phyloP scores from a whole-genome alignment of 1,284 basidiomycete species.

The Cystobasidium sp. region DNA sequence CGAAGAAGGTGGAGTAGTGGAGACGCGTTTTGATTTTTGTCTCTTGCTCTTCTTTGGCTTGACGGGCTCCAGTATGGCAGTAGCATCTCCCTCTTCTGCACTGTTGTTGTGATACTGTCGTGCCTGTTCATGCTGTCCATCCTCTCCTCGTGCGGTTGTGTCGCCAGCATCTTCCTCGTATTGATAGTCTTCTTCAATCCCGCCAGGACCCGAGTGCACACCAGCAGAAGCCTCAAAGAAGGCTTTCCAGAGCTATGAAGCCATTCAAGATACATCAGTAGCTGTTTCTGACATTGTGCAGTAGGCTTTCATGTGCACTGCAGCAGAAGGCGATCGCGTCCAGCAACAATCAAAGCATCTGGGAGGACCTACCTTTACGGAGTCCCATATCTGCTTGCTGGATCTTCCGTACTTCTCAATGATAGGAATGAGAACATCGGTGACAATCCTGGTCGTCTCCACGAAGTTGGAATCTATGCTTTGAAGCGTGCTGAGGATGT shows the following conservation, averaged over 20 bases:
- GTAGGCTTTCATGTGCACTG: constrained; percentile 10
- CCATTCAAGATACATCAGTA: not conserved
- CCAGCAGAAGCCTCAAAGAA: constrained; percentile 52
- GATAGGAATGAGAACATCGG: constrained; percentile 48
- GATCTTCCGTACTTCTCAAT: constrained; percentile 50
- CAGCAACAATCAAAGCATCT: not conserved
- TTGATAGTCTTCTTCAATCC: constrained; percentile 6
- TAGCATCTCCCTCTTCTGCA: constrained; percentile 11
- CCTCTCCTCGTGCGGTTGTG: constrained; percentile 1
- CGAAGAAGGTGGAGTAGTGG: constrained; percentile 11
- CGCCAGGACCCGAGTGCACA: constrained; percentile 18
- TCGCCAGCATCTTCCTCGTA: constrained; percentile 34
- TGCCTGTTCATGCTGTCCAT: not conserved
- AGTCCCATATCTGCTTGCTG: constrained; percentile 50
- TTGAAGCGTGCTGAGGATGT: constrained; percentile 49
- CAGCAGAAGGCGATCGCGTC: not conserved
- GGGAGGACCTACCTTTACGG: constrained; percentile 48
- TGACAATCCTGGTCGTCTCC: constrained; percentile 47
- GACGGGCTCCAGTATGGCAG: constrained; percentile 1
- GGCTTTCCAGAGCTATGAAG: constrained; percentile 49
- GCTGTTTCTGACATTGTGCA: not conserved
- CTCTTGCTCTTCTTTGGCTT: not conserved
- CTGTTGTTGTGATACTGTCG: not conserved
- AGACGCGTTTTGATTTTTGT: constrained; percentile 10
- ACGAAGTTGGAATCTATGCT: constrained; percentile 50